phyloP scores from a whole-genome alignment of 2,329 filamentous ascomycete species.

The Botrytis pseudocinerea region DNA sequence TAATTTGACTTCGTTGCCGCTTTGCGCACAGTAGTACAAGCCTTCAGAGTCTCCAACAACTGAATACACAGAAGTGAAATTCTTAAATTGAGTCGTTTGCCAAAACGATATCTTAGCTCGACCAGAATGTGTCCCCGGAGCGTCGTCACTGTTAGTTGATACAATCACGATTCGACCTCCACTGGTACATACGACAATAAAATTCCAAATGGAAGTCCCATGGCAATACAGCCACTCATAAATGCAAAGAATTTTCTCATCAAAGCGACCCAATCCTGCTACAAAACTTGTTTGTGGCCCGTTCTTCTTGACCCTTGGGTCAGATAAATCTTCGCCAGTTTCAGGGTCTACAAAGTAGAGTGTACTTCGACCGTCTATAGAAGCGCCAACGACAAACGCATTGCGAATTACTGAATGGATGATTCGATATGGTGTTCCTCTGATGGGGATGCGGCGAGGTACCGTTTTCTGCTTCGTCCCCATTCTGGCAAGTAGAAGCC shows the following conservation, averaged over 20 bases:
- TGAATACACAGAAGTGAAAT: conserved; percentile 51
- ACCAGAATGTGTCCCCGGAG: neutral
- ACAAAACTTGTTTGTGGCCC: conserved; percentile 50
- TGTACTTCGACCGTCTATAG: conserved; percentile 47
- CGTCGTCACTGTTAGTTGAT: conserved; percentile 44
- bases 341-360: conserved; percentile 58
- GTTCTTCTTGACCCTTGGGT: conserved; percentile 42
- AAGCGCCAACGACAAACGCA: conserved; percentile 55
- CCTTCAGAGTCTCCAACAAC: conserved; percentile 56
- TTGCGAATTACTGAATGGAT: conserved; percentile 56
- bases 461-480: conserved; percentile 49
- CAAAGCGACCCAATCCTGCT: conserved; percentile 55
- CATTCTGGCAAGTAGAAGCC: conserved; percentile 56
- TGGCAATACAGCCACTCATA: conserved; percentile 64
- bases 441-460: conserved; percentile 50
- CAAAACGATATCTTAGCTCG: conserved; percentile 50
- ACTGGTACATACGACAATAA: conserved; percentile 61
- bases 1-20: conserved; percentile 29
- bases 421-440: conserved; percentile 45
- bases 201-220: conserved; percentile 59
- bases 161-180: conserved; percentile 58
- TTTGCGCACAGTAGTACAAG: conserved; percentile 58
- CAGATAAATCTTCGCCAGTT: conserved; percentile 54
- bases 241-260: conserved; percentile 61
- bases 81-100: conserved; percentile 47